Conservation (phyloP, 371 early-diverging fungal genomes). For the Smittium culicis region DNA sequence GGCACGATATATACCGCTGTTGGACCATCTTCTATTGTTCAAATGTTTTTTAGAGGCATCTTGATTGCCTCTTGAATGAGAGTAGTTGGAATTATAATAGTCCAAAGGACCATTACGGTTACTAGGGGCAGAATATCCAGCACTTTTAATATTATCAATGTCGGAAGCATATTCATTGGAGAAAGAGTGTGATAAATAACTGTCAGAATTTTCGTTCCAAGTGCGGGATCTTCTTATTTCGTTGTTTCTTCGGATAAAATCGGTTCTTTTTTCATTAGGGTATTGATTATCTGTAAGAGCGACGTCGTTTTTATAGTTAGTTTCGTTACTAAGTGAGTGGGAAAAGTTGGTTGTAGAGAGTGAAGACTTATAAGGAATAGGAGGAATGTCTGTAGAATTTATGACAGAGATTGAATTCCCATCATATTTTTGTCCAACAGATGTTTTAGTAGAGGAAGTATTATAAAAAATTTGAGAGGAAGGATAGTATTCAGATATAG, state of each 20-base stretch:
- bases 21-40: slow-evolving; percentile 2
- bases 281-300: not conserved
- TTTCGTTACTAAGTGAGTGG: not conserved
- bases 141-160: not conserved
- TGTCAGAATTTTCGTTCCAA: slow-evolving; percentile 5
- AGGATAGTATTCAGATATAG: not conserved
- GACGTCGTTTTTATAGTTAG: not conserved
- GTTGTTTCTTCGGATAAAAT: not conserved
- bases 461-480: not conserved
- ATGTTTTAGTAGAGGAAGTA: not conserved
- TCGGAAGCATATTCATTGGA: not conserved
- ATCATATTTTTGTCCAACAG: not conserved
- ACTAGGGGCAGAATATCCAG: not conserved
- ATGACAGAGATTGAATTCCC: too few species aligned
- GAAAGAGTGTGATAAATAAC: slow-evolving; percentile 16
- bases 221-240: slow-evolving; percentile 11
- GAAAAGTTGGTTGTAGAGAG: not conserved
- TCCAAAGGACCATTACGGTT: not conserved
- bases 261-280: slow-evolving; percentile 1
- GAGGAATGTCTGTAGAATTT: not conserved
- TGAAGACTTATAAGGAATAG: not conserved
- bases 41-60: not conserved
- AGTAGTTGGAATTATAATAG: not conserved
- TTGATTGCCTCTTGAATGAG: not conserved
- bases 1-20: slow-evolving; percentile 21